Base-by-base conservation (phyloP, 176 grass and related monocot genomes). In the Raddia guianensis region DNA sequence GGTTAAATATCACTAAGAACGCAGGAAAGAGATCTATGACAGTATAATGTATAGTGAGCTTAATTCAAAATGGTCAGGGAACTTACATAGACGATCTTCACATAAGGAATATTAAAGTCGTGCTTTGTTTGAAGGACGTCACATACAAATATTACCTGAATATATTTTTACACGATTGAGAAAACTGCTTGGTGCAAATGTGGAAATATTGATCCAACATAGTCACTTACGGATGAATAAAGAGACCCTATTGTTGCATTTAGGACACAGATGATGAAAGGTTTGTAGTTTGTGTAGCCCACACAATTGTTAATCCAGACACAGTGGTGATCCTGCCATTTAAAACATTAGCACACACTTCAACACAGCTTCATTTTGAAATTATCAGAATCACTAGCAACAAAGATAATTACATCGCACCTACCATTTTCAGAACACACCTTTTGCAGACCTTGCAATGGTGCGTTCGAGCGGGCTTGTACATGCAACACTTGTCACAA, bases 381-480 rank as follows among this genome's bases (percentile, higher is more conserved):
- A 71, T 12, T 34, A 54, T 68, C 47, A 74, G 75, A 71, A 67
- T 62, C 61, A 27, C 35, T 10, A 58, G 19, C 9, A 12, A 27
- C 54, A 55, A 83, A 63, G 42, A 51, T 48, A 70, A 71, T 15
- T 9, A 2, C 53, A 56, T 18, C 53, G 0, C 72, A 87, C 87
- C 14, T 95, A 95, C 96, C 96, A 99, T 95, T 91, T 99, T 95
- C 47, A 99, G 82, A 63, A 99, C 86, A 76, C 93, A 99, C 80
- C 90, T 93, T 86, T 93, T 93, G 88, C 96, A 93, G 61, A 93
- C 86, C 74, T 86, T 90, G 60, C 96, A 99, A 56, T 95, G 92
- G 76, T 95, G 96, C 57, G 92, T 60, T 68, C 96, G 86, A 79
- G 88, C 82, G 84, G 96, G 92, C 68, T 99, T 99, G 62, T 86